Conservation (phyloP, 306 rosid genomes). For the Prunus armeniaca region DNA sequence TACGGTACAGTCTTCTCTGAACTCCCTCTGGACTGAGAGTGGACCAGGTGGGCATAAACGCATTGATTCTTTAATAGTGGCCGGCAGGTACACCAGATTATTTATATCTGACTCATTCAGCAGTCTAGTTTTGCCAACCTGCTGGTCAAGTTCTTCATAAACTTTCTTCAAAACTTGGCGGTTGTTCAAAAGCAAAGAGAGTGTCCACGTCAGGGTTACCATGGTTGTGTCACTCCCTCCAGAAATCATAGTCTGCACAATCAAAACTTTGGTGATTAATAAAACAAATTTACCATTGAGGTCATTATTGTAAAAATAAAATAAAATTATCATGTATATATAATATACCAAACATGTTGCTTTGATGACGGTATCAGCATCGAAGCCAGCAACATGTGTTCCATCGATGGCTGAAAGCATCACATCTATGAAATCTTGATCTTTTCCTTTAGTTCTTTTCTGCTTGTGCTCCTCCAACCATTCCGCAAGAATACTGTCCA, state of each 20-base stretch:
- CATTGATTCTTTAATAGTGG: slow-evolving; percentile 44
- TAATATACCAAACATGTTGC: slow-evolving; percentile 7
- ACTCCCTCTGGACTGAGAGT: slow-evolving; percentile 27
- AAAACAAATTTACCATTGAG: background rate
- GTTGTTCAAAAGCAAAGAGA: background rate
- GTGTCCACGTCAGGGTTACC: slow-evolving; percentile 39
- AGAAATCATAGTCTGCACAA: slow-evolving; percentile 28
- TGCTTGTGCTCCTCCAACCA: slow-evolving; percentile 12
- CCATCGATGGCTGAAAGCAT: slow-evolving; percentile 25
- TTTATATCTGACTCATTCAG: background rate
- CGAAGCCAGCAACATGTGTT: slow-evolving; percentile 12
- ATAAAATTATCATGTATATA: too few species aligned
- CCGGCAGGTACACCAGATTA: slow-evolving; percentile 48
- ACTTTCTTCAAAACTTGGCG: too few species aligned
- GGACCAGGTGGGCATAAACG: slow-evolving; percentile 16
- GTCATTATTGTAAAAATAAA: too few species aligned
- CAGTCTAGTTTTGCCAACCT: too few species aligned
- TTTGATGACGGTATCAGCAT: too few species aligned
- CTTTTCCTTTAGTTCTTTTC: too few species aligned
- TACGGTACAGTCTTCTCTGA: slow-evolving; percentile 39
- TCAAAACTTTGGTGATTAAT: background rate
- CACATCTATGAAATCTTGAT: slow-evolving; percentile 8
- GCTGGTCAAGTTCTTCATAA: too few species aligned
- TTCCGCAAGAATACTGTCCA: slow-evolving; percentile 11
- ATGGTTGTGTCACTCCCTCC: slow-evolving; percentile 52